Conservation (phyloP, 2,329 filamentous ascomycete species). For the Aciculosporium take region DNA sequence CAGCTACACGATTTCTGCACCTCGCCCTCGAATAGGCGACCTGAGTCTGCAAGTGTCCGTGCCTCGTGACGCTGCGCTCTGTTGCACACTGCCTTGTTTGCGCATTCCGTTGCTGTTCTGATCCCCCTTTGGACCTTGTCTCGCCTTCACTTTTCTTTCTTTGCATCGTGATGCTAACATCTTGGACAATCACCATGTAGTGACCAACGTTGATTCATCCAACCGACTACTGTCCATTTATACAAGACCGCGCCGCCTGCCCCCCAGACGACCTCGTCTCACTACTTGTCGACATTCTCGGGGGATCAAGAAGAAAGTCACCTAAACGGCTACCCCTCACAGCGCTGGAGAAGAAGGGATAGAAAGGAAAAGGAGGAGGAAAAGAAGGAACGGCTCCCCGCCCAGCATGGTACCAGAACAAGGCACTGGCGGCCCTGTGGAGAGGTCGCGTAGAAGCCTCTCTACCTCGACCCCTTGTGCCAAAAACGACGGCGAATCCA, state of each 20-base stretch:
- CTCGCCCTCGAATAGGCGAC: constrained; percentile 9
- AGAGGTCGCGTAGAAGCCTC: constrained; percentile 20
- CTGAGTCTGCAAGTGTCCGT: constrained; percentile 15
- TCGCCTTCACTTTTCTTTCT: not conserved
- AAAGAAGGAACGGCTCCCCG: not conserved
- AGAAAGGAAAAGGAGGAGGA: not conserved
- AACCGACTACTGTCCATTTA: not conserved
- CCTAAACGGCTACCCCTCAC: no score
- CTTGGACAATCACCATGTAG: not conserved
- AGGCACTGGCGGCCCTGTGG: constrained; percentile 27
- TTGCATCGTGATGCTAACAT: not conserved
- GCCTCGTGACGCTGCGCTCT: constrained; percentile 10
- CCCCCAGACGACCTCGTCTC: not conserved
- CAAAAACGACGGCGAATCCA: constrained; percentile 29
- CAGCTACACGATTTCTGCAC: constrained; percentile 5
- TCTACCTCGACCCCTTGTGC: constrained; percentile 27
- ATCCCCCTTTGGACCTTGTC: not conserved
- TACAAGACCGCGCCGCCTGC: not conserved
- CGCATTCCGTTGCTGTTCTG: not conserved
- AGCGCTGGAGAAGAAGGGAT: no score
- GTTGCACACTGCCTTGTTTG: constrained; percentile 6
- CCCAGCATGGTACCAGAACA: constrained; percentile 29
- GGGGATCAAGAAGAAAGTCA: no score
- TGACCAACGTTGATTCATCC: not conserved
- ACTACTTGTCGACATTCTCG: not conserved